Evolutionary conservation across 768 basidiomycete genomes (phyloP).

Genomic region (Boletus tylopilopsis): DNA sequence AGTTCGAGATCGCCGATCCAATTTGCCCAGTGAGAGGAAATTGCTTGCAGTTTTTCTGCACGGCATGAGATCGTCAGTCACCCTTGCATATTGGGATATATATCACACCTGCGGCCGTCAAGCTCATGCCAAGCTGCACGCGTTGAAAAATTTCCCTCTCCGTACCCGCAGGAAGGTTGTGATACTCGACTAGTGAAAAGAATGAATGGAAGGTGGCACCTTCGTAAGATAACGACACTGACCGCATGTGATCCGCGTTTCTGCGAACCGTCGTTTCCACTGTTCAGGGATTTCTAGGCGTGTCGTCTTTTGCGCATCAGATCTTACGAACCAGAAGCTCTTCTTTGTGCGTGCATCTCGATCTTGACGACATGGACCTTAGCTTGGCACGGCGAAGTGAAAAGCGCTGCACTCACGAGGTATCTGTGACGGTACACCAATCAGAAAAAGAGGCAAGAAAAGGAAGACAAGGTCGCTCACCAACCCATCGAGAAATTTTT

Average conservation of each 20-base stretch:
- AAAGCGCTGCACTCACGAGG: constrained; percentile 40
- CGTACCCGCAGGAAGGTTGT: constrained; percentile 44
- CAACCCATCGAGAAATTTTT: constrained; percentile 46
- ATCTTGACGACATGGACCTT: constrained; percentile 38
- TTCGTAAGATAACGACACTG: constrained; percentile 18
- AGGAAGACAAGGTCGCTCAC: constrained; percentile 21
- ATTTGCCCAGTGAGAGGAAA: constrained; percentile 63
- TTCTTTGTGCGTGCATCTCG: constrained; percentile 55
- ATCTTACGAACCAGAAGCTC: constrained; percentile 57
- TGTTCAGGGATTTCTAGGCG: constrained; percentile 51
- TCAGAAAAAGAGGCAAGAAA: constrained; percentile 5
- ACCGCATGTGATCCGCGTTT: constrained; percentile 69
- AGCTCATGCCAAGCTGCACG: constrained; percentile 74
- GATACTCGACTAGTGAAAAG: constrained; percentile 59
- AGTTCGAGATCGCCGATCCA: constrained; percentile 62
- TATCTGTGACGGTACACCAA: constrained; percentile 36
- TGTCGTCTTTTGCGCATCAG: constrained; percentile 40
- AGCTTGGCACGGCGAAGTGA: constrained; percentile 6
- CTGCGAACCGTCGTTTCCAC: constrained; percentile 48
- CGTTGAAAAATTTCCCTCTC: constrained; percentile 83
- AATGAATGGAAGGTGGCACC: neutral
- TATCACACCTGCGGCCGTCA: constrained; percentile 63
- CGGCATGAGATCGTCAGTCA: neutral
- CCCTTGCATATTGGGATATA: neutral
- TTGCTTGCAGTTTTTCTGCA: constrained; percentile 76